These are phyloP conservation scores for Hericium coralloides DNA, from an alignment of 768 basidiomycete genomes.

Conservation along the genomic window DNA sequence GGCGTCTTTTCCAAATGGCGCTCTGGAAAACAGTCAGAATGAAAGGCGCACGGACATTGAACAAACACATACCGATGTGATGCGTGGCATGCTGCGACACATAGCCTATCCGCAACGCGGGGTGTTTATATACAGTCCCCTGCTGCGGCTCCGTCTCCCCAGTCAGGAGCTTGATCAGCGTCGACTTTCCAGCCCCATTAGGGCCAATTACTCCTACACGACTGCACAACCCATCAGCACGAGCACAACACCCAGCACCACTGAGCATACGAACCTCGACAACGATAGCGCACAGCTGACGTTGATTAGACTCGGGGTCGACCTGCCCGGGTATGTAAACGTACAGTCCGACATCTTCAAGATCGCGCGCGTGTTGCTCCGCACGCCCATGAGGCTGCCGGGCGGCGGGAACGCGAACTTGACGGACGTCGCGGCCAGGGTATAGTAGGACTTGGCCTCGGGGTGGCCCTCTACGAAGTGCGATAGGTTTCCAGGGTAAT, in stretches of 20 bases:
- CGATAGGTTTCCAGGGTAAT: constrained; percentile 90
- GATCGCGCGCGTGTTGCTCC: constrained; percentile 93
- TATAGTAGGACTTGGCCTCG: constrained; percentile 95
- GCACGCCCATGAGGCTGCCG: constrained; percentile 93
- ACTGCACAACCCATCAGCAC: constrained; percentile 31
- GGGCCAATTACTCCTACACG: constrained; percentile 90
- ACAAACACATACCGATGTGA: constrained; percentile 60
- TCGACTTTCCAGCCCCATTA: constrained; percentile 95
- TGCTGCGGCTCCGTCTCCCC: constrained; percentile 89
- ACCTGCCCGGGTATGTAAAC: constrained; percentile 86
- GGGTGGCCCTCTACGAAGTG: constrained; percentile 85
- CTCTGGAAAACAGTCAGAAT: constrained; percentile 41
- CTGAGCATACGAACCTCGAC: constrained; percentile 51
- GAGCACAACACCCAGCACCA: not conserved
- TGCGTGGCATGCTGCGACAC: constrained; percentile 98
- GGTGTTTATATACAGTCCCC: constrained; percentile 91
- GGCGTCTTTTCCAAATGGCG: constrained; percentile 95
- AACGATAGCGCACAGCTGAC: constrained; percentile 92
- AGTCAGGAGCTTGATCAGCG: constrained; percentile 88
- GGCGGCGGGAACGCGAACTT: constrained; percentile 95
- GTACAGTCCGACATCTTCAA: constrained; percentile 88
- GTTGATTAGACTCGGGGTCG: constrained; percentile 71
- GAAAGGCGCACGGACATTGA: too few species aligned
- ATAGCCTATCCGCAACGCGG: constrained; percentile 87
- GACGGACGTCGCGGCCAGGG: constrained; percentile 85